A percentile compares a stretch with the other conserved stretches of the same genome.
These are phyloP conservation scores for Talaromyces nanjingensis DNA, from an alignment of 495 filamentous ascomycete species.

Conservation along the genomic window DNA sequence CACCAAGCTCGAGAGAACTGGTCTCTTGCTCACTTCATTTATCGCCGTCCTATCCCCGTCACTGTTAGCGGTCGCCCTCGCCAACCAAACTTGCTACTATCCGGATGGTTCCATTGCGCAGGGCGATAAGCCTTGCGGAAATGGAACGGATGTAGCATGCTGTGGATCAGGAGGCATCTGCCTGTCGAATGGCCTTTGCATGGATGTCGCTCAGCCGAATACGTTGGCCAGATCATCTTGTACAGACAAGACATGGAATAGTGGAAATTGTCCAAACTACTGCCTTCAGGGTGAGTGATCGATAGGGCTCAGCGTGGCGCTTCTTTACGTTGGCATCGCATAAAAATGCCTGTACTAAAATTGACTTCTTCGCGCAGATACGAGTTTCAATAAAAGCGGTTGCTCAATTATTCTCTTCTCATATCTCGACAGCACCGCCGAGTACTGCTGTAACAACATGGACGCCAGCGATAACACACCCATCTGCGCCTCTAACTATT, in stretches of 20 bases:
- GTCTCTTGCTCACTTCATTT: neutral
- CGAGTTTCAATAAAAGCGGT: constrained; percentile 13
- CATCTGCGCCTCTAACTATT: constrained; percentile 15
- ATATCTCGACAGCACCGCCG: constrained; percentile 13
- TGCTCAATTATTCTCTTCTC: constrained; percentile 21
- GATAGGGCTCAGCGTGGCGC: neutral
- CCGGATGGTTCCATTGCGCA: constrained; percentile 12
- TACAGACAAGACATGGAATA: constrained; percentile 22
- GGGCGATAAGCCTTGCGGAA: constrained; percentile 20
- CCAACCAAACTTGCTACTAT: constrained; percentile 19
- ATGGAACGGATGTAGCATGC: constrained; percentile 60
- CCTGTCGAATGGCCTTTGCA: constrained; percentile 33
- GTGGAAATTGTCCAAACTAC: constrained; percentile 11
- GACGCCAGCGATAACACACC: constrained; percentile 11
- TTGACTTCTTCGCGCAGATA: constrained; percentile 4
- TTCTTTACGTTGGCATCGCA: neutral
- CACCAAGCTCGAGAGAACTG: neutral
- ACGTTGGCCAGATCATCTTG: constrained; percentile 18
- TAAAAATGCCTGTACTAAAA: neutral
- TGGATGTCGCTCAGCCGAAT: constrained; percentile 17
- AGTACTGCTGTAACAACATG: constrained; percentile 26
- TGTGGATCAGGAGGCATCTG: constrained; percentile 69
- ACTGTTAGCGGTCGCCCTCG: neutral
- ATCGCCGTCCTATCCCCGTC: neutral
- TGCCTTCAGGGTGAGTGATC: constrained; percentile 9